Base-by-base conservation (phyloP, 2,329 filamentous ascomycete species). In the Cryphonectria radicalis region DNA sequence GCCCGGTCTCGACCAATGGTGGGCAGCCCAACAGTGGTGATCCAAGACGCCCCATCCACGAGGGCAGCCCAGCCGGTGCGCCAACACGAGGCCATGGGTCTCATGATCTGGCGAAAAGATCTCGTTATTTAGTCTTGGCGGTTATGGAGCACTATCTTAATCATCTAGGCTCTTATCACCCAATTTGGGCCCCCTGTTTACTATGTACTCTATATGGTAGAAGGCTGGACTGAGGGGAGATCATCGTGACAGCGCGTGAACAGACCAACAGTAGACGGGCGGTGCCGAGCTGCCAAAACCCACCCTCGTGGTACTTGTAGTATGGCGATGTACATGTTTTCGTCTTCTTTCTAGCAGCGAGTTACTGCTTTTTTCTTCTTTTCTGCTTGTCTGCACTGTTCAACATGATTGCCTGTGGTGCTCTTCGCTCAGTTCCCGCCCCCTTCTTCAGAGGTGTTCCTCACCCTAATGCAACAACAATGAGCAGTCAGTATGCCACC, bases 31-130 rank as follows among this genome's bases (percentile, higher is more conserved):
- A 50, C 8, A 11, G 14, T 53, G 25, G 22, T 37, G 19, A 40
- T 25, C 22, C 59, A 62, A 37, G 43, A 43, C 68, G 57, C 19
- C 19, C 42, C 43, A 70, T 57, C 65, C 69, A 62, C 66, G 37
- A 28, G 66, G 53, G 65, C 46, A 35, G 13, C 50, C 50, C 50
- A 25, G 50, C 19, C 7, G n/a, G 50, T 43, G 14, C 50, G 5
- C 50, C 55, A 59, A 60, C 68, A 64, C 63, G 19, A 59, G 57
- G 62, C 42, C 68, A 66, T 42, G 67, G 66, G 68, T 69, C 66
- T 71, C 46, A 71, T 71, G 70, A 69, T 71, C 57, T 59, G 40
- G 70, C 66, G 40, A 55, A 50, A 14, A 69, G 70, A 71, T 71
- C 66, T 71, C 60, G 50, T 43, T 66, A 65, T 69, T 43, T 32